Evolutionary conservation across 73 alveolate genomes (phyloP).

Genomic region (Paramecium pentaurelia): DNA sequence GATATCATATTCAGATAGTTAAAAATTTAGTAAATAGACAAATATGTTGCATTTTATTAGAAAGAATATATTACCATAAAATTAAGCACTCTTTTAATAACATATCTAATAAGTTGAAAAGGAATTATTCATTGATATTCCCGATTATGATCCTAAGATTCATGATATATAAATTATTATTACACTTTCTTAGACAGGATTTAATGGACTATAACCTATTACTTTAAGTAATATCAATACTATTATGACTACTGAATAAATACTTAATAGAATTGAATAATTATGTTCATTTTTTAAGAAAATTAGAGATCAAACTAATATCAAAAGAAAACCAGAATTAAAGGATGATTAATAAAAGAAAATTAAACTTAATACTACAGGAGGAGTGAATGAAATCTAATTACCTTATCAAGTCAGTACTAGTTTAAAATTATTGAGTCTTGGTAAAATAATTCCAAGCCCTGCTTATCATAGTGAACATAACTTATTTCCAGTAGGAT

Average conservation of each 20-base stretch:
- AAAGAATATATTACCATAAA: slow-evolving; percentile 77
- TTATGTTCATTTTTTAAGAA: slow-evolving; percentile 81
- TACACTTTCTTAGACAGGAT: slow-evolving; percentile 70
- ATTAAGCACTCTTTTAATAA: slow-evolving; percentile 73
- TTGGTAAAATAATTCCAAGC: slow-evolving; percentile 85
- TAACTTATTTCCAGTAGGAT: slow-evolving; percentile 95
- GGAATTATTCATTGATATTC: background rate
- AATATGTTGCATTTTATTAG: slow-evolving; percentile 89
- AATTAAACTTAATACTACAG: slow-evolving; percentile 66
- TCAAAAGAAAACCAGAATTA: slow-evolving; percentile 65
- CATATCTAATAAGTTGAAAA: slow-evolving; percentile 42
- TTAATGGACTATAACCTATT: slow-evolving; percentile 54
- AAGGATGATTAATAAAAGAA: slow-evolving; percentile 52
- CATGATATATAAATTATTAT: slow-evolving; percentile 50
- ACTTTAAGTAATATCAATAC: slow-evolving; percentile 62
- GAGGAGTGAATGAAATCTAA: slow-evolving; percentile 79
- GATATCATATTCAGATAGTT: slow-evolving; percentile 77
- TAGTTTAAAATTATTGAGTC: slow-evolving; percentile 77
- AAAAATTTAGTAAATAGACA: slow-evolving; percentile 71
- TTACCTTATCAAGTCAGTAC: slow-evolving; percentile 89
- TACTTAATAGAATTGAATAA: slow-evolving; percentile 74
- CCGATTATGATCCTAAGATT: slow-evolving; percentile 43
- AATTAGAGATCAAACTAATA: slow-evolving; percentile 63
- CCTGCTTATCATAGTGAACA: slow-evolving; percentile 90
- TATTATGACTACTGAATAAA: slow-evolving; percentile 52